Evolutionary conservation across 2,329 filamentous ascomycete genomes (phyloP), one percentile per base, ranked within the genome.

Genomic region (Neospermospora avenae): DNA sequence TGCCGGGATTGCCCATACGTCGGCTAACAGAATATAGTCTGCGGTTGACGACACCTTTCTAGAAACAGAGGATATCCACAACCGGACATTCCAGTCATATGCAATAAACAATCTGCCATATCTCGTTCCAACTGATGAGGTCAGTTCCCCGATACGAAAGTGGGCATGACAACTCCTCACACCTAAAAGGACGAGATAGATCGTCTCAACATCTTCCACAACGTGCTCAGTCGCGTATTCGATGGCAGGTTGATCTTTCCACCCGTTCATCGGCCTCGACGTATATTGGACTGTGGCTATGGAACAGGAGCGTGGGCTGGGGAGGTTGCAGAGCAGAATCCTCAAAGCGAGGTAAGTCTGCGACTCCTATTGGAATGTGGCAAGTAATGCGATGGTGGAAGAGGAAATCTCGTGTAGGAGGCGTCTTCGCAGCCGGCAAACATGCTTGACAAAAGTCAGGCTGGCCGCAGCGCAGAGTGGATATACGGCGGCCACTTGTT

Each of bases 251-350:
- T 89, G 25, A 82, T 91, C 68, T 90, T 91, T 62, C 87, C 88
- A n/a, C 86, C 86, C 5, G 76, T 90, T 52, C 74, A 72, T 46
- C 76, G 78, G 28, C 81, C 83, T 13, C 37, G 77, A 66, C 81
- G 81, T 68, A 80, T 91, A 44, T 78, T 92, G 28, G 89, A 92
- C 60, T 91, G 87, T 67, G 89, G 89, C 0, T 89, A 84, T 73
- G 89, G 89, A 42, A 80, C 84, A n/a, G 88, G 81, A 42, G 78
- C 84, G 51, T 92, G 89, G 89, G 87, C 88, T 22, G 75, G 83
- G 35, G 86, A 88, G 24, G 85, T 89, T 55, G 88, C 88, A 49
- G 80, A 83, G 69, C 77, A 81, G 63, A 77, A 87, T 74, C 86
- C 86, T 52, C 75, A 78, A 62, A 87, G 84, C 70, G 81, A 90